Evolutionary conservation across 495 filamentous ascomycete species (phyloP).

Genomic region (Aspergillus indologenus): DNA sequence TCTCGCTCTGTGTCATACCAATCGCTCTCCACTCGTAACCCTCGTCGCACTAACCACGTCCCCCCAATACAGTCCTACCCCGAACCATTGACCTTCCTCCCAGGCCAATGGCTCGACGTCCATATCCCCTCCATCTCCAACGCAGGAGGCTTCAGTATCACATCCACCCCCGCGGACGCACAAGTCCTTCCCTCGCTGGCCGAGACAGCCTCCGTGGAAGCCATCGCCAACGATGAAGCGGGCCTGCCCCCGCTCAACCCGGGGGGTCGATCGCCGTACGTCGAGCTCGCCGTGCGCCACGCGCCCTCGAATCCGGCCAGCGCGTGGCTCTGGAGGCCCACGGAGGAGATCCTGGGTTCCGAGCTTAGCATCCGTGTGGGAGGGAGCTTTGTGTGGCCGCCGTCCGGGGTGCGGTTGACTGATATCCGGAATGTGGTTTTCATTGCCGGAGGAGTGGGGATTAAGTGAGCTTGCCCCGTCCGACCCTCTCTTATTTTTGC

Average conservation of each 20-base stretch:
- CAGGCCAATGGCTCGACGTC: constrained; percentile 92
- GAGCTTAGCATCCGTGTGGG: constrained; percentile 68
- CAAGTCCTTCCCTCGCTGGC: constrained; percentile 27
- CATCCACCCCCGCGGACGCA: constrained; percentile 61
- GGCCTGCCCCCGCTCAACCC: constrained; percentile 18
- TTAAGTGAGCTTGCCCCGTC: constrained; percentile 53
- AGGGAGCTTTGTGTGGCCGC: constrained; percentile 77
- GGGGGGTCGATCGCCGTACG: constrained; percentile 40
- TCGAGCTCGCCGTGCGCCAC: constrained; percentile 74
- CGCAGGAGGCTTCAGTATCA: constrained; percentile 84
- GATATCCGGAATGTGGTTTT: constrained; percentile 60
- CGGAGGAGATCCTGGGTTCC: constrained; percentile 51
- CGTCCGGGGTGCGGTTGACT: constrained; percentile 37
- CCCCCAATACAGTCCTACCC: constrained; percentile 1
- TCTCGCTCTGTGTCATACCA: not conserved
- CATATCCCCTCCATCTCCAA: constrained; percentile 62
- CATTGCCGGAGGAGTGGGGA: constrained; percentile 79
- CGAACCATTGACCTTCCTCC: constrained; percentile 55
- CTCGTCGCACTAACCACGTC: too few species aligned
- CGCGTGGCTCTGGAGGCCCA: constrained; percentile 68
- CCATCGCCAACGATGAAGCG: constrained; percentile 21
- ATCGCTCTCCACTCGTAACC: too few species aligned
- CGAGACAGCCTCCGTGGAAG: constrained; percentile 16
- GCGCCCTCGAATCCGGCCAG: constrained; percentile 66
- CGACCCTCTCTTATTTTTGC: too few species aligned